phyloP scores from a whole-genome alignment of 495 filamentous ascomycete species.

The Astrothelium macrocarpum region DNA sequence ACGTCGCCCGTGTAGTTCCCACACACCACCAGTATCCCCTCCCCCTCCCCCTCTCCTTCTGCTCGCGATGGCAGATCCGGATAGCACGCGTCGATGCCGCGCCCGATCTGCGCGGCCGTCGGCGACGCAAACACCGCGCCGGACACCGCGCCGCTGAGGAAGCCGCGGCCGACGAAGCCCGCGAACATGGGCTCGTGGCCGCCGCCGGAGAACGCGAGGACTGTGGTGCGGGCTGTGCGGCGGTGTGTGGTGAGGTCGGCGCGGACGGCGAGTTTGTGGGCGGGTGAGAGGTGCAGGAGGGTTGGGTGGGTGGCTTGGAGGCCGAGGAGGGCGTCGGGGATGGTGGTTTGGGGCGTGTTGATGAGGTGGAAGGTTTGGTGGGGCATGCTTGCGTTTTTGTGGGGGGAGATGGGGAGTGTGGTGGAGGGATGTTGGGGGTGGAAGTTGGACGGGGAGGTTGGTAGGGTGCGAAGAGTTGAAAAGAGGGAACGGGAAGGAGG shows the following conservation, averaged over 20 bases:
- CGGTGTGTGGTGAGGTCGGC: slow-evolving; percentile 13
- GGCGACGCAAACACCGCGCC: slow-evolving; percentile 21
- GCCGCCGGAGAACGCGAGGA: slow-evolving; percentile 21
- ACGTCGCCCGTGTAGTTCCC: slow-evolving; percentile 24
- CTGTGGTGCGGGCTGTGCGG: slow-evolving; percentile 14
- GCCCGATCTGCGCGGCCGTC: slow-evolving; percentile 19
- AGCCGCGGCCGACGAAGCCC: slow-evolving; percentile 20
- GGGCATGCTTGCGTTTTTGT: slow-evolving; percentile 9
- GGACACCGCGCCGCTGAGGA: slow-evolving; percentile 19
- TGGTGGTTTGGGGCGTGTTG: slow-evolving; percentile 17
- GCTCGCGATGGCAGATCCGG: slow-evolving; percentile 12
- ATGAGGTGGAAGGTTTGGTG: slow-evolving; percentile 23
- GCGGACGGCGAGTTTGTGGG: slow-evolving; percentile 20
- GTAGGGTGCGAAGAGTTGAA: not conserved
- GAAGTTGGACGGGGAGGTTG: not conserved
- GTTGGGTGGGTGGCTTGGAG: slow-evolving; percentile 15
- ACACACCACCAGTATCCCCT: slow-evolving; percentile 18
- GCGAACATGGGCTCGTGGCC: slow-evolving; percentile 24
- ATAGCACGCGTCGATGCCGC: slow-evolving; percentile 12
- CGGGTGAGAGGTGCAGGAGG: slow-evolving; percentile 12
- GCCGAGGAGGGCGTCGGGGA: slow-evolving; percentile 17
- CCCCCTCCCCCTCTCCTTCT: slow-evolving; percentile 14
- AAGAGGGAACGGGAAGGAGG: not conserved
- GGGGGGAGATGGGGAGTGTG: not conserved
- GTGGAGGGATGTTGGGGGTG: not conserved